Evolutionary conservation across 1,139 yeast species (phyloP).

Genomic region (Pichia sp.): DNA sequence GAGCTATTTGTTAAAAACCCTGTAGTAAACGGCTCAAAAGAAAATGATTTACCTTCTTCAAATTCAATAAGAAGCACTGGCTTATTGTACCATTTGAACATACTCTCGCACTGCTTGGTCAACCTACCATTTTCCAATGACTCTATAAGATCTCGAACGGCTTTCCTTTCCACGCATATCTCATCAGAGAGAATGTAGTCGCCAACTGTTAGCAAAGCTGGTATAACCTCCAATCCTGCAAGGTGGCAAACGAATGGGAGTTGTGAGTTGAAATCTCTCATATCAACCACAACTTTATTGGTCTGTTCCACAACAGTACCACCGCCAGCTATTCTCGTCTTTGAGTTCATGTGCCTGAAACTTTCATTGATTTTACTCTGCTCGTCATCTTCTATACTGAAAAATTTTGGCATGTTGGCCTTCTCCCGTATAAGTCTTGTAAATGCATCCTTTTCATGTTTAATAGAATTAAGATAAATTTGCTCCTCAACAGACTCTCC

Average conservation of each 20-base stretch:
- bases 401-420: slow-evolving; percentile 66
- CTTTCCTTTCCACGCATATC: slow-evolving; percentile 87
- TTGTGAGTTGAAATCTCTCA: slow-evolving; percentile 87
- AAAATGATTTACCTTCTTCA: slow-evolving; percentile 80
- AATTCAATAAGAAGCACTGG: slow-evolving; percentile 85
- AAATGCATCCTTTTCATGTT: slow-evolving; percentile 87
- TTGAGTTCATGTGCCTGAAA: slow-evolving; percentile 21
- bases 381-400: slow-evolving; percentile 54
- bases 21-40: slow-evolving; percentile 72
- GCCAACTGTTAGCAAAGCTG: slow-evolving; percentile 85
- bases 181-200: slow-evolving; percentile 85
- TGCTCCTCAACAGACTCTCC: slow-evolving; percentile 91
- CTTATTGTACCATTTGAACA: slow-evolving; percentile 76
- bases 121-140: slow-evolving; percentile 84
- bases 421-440: slow-evolving; percentile 79
- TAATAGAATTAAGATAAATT: slow-evolving; percentile 60
- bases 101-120: slow-evolving; percentile 78
- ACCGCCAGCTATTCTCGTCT: slow-evolving; percentile 87
- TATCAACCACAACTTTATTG: slow-evolving; percentile 71
- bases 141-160: slow-evolving; percentile 78
- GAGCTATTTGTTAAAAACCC: slow-evolving; percentile 32
- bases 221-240: slow-evolving; percentile 70
- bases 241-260: slow-evolving; percentile 77
- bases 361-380: slow-evolving; percentile 29
- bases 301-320: slow-evolving; percentile 40